Evolutionary conservation across 768 basidiomycete genomes (phyloP).

Genomic region (Xerocomellus dryophilus): DNA sequence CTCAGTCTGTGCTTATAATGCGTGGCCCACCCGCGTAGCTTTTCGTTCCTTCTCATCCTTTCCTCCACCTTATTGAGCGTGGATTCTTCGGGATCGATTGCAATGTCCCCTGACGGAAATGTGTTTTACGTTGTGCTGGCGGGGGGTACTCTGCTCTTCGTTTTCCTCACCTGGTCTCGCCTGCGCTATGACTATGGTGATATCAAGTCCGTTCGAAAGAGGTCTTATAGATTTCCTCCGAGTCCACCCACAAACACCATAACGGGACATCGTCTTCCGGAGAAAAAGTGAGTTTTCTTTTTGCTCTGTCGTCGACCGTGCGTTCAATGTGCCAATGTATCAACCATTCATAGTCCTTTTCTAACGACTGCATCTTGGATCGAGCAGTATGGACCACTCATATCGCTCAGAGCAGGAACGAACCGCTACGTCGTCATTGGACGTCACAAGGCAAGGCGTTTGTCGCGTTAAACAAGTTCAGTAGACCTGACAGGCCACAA

Average conservation of each 20-base stretch:
- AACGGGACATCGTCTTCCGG: not conserved
- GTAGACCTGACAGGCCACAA: conserved; percentile 23
- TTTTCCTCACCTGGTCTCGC: conserved; percentile 2
- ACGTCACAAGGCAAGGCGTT: conserved; percentile 12
- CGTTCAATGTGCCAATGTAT: not conserved
- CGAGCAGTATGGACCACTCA: conserved; percentile 54
- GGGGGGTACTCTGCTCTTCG: not conserved
- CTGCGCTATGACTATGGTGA: not conserved
- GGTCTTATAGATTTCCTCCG: conserved; percentile 1
- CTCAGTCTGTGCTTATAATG: too few species aligned
- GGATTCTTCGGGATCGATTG: not conserved
- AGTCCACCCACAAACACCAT: conserved; percentile 4
- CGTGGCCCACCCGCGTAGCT: too few species aligned
- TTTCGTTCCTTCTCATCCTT: not conserved
- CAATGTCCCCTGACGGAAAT: not conserved
- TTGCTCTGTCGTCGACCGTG: not conserved
- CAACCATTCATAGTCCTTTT: conserved; percentile 1
- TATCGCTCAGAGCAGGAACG: conserved; percentile 47
- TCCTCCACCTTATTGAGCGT: not conserved
- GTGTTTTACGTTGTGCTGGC: not conserved
- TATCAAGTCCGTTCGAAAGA: not conserved
- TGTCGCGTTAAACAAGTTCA: not conserved
- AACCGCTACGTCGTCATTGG: conserved; percentile 19
- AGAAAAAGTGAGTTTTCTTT: conserved; percentile 1
- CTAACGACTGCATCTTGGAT: conserved; percentile 48